Percentiles rank a stretch among this genome's conserved stretches.
These are phyloP conservation scores for Heritiera fomes DNA, from an alignment of 345 rosid genomes.

Conservation along the genomic window DNA sequence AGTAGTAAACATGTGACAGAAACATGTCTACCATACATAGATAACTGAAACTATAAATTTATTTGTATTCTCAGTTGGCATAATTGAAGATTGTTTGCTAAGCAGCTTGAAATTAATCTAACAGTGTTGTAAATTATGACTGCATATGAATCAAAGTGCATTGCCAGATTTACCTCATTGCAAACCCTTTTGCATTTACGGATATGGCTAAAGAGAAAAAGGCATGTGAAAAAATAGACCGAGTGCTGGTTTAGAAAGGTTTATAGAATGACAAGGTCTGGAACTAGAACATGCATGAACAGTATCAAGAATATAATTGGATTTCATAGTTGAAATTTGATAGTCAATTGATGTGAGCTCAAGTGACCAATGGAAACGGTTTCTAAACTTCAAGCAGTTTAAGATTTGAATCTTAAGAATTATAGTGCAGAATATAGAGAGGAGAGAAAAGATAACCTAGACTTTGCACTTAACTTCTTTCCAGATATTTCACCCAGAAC, in stretches of 20 bases:
- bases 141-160: not conserved
- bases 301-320: not conserved
- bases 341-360: not conserved
- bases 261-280: not conserved
- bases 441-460: not conserved
- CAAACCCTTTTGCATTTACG: not conserved
- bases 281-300: not conserved
- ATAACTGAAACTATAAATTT: not conserved
- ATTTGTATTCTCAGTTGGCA: not conserved
- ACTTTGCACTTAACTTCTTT: not conserved
- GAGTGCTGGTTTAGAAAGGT: not conserved
- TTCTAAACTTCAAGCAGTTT: not conserved
- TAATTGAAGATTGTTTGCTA: not conserved
- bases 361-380: not conserved
- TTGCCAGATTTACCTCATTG: not conserved
- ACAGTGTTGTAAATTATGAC: not conserved
- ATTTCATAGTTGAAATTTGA: not conserved
- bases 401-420: not conserved
- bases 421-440: not conserved
- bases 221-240: not conserved
- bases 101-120: slow-evolving; percentile 1
- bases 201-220: not conserved
- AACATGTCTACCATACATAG: too few species aligned
- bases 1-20: not conserved
- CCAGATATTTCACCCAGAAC: not conserved